Evolutionary conservation across 345 rosid species (phyloP).

Genomic region (Rubroshorea leprosula): DNA sequence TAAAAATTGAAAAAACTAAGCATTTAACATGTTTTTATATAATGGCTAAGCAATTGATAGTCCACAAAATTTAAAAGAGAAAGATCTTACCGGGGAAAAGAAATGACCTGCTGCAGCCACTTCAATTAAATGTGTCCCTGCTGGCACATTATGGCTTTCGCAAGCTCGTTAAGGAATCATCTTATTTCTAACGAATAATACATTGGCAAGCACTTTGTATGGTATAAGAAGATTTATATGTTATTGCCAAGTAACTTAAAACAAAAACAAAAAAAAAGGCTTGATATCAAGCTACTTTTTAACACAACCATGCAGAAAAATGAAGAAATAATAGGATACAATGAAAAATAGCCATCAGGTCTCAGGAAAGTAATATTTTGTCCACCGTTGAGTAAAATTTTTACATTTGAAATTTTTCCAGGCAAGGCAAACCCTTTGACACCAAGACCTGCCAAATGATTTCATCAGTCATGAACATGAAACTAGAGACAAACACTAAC

Average conservation of each 20-base stretch:
- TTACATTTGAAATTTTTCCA: conserved; percentile 63
- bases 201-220: conserved; percentile 9
- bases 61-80: neutral
- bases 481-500: neutral
- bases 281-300: neutral
- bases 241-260: neutral
- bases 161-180: conserved; percentile 45
- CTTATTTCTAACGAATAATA: conserved; percentile 5
- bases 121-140: conserved; percentile 97
- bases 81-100: conserved; percentile 79
- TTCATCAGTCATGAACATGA: conserved; percentile 2
- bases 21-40: neutral
- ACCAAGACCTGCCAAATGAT: conserved; percentile 33
- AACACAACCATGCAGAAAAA: conserved; percentile 7
- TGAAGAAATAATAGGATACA: conserved; percentile 49
- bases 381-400: conserved; percentile 87
- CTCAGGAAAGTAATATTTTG: conserved; percentile 62
- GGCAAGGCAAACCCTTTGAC: conserved; percentile 42
- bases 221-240: neutral
- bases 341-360: conserved; percentile 96
- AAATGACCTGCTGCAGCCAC: conserved; percentile 77
- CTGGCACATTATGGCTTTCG: conserved; percentile 73
- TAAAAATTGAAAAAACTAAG: conserved; percentile 15
- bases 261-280: conserved; percentile 6
- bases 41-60: neutral